These are phyloP conservation scores for Hymenoscyphus fraxineus DNA, from an alignment of 2,329 filamentous ascomycete species.

Conservation along the genomic window DNA sequence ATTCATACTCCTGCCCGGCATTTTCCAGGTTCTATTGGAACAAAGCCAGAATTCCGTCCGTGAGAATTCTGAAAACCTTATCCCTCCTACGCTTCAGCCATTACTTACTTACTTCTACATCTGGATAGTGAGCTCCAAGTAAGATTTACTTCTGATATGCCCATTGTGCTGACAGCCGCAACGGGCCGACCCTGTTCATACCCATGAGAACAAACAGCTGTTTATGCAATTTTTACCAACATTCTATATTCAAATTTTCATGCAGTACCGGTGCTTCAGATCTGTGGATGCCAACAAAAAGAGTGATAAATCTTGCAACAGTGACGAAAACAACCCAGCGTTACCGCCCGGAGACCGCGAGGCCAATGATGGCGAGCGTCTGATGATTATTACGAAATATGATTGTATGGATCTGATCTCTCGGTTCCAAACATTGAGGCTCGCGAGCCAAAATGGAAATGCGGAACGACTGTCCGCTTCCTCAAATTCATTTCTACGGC, in stretches of 20 bases:
- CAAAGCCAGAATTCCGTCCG: background rate
- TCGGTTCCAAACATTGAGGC: background rate
- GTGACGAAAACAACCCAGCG: background rate
- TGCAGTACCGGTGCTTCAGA: too few relatives aligned
- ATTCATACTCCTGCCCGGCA: background rate
- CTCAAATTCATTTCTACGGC: background rate
- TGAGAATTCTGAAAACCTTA: background rate
- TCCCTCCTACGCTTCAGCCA: background rate
- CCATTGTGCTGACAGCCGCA: background rate
- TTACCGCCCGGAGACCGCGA: background rate
- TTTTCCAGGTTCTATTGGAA: background rate
- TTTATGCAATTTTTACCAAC: background rate
- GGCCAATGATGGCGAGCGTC: background rate
- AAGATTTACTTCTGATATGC: background rate
- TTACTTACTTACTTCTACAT: background rate
- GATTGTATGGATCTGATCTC: background rate
- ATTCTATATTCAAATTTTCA: background rate
- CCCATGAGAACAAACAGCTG: background rate
- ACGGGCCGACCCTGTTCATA: background rate
- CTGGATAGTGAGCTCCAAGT: background rate
- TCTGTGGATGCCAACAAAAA: background rate
- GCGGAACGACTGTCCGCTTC: slow-evolving; percentile 11
- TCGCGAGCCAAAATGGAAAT: slow-evolving; percentile 18
- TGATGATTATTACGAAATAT: background rate
- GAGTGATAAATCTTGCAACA: background rate